A percentile compares a stretch with the other conserved stretches of the same genome.
phyloP scores from a whole-genome alignment of 225 moss, liverwort and hornwort genomes.

The Lunularia cruciata region DNA sequence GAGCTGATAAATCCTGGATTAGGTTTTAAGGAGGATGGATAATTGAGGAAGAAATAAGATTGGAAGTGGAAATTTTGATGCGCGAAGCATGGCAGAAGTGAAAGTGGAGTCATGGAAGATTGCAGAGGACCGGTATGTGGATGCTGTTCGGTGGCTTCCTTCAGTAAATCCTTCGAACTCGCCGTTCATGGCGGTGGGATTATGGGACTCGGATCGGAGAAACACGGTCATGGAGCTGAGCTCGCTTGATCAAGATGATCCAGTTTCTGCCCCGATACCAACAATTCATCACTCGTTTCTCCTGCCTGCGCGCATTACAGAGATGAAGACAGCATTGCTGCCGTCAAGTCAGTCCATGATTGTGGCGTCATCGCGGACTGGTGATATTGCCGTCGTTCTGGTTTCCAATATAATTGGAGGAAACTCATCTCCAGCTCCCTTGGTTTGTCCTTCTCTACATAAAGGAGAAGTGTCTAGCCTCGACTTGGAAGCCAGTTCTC shows the following conservation, averaged over 20 bases:
- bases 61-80: neutral
- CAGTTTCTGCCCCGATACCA: constrained; percentile 18
- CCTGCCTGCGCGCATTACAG: constrained; percentile 36
- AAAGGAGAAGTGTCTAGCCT: constrained; percentile 60
- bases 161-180: constrained; percentile 37
- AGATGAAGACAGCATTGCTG: constrained; percentile 32
- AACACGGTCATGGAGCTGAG: constrained; percentile 43
- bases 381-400: constrained; percentile 44
- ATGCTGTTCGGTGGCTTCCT: constrained; percentile 49
- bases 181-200: constrained; percentile 39
- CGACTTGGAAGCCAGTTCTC: constrained; percentile 71
- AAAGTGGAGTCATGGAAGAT: constrained; percentile 43
- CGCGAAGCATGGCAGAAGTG: constrained; percentile 6
- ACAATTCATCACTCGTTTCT: constrained; percentile 31
- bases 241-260: constrained; percentile 37
- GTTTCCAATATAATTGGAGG: constrained; percentile 30
- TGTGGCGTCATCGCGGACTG: constrained; percentile 35
- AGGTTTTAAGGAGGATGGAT: constrained; percentile 1
- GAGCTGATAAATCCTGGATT: too few species aligned
- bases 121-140: constrained; percentile 38
- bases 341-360: constrained; percentile 42
- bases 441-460: constrained; percentile 53
- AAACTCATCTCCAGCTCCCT: constrained; percentile 17
- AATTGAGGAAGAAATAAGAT: neutral
- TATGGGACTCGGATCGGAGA: constrained; percentile 42